A percentile compares a stretch with the other conserved stretches of the same genome.
Evolutionary conservation across 2,329 filamentous ascomycete genomes (phyloP).

Genomic region (Septoria petroselini): DNA sequence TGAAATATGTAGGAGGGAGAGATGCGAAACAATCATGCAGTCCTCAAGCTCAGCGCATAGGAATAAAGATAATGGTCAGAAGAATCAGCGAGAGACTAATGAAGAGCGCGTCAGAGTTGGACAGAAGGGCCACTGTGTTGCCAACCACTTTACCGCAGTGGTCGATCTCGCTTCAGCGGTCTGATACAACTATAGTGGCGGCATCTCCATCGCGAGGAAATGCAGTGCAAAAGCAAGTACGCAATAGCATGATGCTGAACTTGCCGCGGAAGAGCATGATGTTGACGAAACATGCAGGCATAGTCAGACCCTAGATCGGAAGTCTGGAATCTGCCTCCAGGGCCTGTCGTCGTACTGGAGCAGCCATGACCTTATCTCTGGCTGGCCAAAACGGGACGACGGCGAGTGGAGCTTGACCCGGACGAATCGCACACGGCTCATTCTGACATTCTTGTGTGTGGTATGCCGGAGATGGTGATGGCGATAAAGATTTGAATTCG

Average conservation of each 20-base stretch:
- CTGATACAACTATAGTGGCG: not conserved
- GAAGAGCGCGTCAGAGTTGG: no score
- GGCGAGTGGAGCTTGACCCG: slow-evolving; percentile 1
- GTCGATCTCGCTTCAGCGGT: not conserved
- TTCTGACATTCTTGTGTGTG: not conserved
- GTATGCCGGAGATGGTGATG: slow-evolving; percentile 9
- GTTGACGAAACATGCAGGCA: slow-evolving; percentile 2
- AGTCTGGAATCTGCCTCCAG: not conserved
- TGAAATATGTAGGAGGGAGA: not conserved
- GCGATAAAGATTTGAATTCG: no score
- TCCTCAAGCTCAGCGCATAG: not conserved
- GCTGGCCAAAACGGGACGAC: slow-evolving; percentile 1
- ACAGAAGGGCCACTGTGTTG: not conserved
- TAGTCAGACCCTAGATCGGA: not conserved
- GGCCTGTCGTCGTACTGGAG: slow-evolving; percentile 1
- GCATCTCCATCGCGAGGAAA: slow-evolving; percentile 14
- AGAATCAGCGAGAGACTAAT: not conserved
- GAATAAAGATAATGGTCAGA: not conserved
- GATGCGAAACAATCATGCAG: no score
- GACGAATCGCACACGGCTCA: not conserved
- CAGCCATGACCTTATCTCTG: slow-evolving; percentile 17
- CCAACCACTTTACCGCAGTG: not conserved
- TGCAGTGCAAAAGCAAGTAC: slow-evolving; percentile 16
- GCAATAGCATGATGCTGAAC: slow-evolving; percentile 8
- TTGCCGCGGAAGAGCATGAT: slow-evolving; percentile 18